Base-by-base conservation (phyloP, 2,329 filamentous ascomycete genomes). In the Colletotrichum horii region DNA sequence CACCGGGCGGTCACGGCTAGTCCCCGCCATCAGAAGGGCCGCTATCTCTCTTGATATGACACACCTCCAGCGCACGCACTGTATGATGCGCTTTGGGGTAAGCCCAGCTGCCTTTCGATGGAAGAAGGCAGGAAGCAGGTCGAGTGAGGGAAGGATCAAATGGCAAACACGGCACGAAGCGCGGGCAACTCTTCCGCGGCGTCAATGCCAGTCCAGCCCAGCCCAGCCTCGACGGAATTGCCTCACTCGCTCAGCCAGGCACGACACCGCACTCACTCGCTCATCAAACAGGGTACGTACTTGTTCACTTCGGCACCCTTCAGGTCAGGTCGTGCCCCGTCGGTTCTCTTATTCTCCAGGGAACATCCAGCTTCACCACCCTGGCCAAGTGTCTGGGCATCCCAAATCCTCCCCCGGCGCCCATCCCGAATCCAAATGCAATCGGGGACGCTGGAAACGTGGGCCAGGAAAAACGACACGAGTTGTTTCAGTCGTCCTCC, bases 401-500 rank as follows among this genome's bases (percentile, higher is more conserved):
- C 73, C 43, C 56, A 73, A 52, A 12, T 66, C 61, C 34, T 48
- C 64, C 24, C 15, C n/a, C 22, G 24, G 60, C 32, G 22, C 30
- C 55, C 36, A 28, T 34, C 32, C 30, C 52, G 34, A 43, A 62
- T 43, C 62, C 43, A 48, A 62, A 70, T 70, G 56, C 56, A 38
- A 48, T 52, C 70, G 68, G 67, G 38, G 28, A 58, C 28, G 56
- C 43, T 52, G 43, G 43, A 52, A 52, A 52, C 43, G 43, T 52
- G 43, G 43, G 43, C 43, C 43, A 52, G 43, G 43, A 52, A 52
- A 72, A 56, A 64, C 30, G 36, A 72, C 70, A 58, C n/a, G 6
- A 24, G 14, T 43, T 73, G 73, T 75, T 73, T 73, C 73, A 75
- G 73, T 62, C 11, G 9, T 56, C 32, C n/a, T 24, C 43, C 48